Conservation (phyloP, 2,329 filamentous ascomycete species). For the Cordyceps sp. region DNA sequence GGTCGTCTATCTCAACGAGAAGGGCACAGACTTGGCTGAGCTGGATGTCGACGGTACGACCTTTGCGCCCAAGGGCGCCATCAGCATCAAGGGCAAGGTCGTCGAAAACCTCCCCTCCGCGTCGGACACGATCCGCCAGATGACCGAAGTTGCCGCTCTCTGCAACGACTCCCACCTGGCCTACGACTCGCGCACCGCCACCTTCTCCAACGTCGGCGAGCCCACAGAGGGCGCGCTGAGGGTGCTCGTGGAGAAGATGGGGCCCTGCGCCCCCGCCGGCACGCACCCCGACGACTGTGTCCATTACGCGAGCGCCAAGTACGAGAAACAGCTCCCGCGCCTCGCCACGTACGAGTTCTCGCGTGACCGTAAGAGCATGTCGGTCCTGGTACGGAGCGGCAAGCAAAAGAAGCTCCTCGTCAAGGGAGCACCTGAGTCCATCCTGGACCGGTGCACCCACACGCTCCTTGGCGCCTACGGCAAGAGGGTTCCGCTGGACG, state of each 20-base stretch:
- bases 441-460: slow-evolving; percentile 82
- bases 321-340: slow-evolving; percentile 58
- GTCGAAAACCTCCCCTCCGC: slow-evolving; percentile 51
- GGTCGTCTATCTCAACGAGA: slow-evolving; percentile 64
- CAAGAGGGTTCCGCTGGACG: slow-evolving; percentile 56
- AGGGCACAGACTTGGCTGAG: slow-evolving; percentile 62
- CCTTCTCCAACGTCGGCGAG: slow-evolving; percentile 76
- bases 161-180: slow-evolving; percentile 82
- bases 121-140: slow-evolving; percentile 65
- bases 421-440: slow-evolving; percentile 89
- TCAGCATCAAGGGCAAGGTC: slow-evolving; percentile 51
- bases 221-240: slow-evolving; percentile 88
- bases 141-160: slow-evolving; percentile 54
- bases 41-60: slow-evolving; percentile 85
- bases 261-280: slow-evolving; percentile 50
- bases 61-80: slow-evolving; percentile 66
- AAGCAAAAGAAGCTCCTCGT: slow-evolving; percentile 69
- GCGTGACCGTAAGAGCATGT: slow-evolving; percentile 97
- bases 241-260: slow-evolving; percentile 86
- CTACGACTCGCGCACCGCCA: slow-evolving; percentile 59
- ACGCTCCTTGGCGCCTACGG: slow-evolving; percentile 63
- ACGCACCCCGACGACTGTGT: slow-evolving; percentile 45
- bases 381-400: slow-evolving; percentile 64
- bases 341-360: slow-evolving; percentile 94
- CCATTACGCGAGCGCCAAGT: slow-evolving; percentile 70